Percentiles rank a stretch among this genome's conserved stretches.
These are phyloP conservation scores for Candida tropicalis DNA, from an alignment of 1,139 yeast genomes.

Conservation along the genomic window DNA sequence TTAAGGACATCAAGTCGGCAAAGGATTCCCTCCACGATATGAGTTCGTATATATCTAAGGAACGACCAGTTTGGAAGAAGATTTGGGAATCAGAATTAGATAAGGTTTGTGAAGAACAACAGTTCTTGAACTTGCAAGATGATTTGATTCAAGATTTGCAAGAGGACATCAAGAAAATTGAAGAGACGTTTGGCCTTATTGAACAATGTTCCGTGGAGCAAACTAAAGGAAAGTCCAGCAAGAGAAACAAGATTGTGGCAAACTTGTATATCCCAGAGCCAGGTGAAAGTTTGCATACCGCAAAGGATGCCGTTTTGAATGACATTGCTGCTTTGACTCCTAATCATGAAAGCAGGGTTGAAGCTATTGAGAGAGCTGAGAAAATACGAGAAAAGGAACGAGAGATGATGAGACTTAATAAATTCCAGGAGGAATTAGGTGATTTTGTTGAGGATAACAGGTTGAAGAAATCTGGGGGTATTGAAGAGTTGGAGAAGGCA, in stretches of 20 bases:
- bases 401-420: constrained; percentile 56
- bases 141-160: constrained; percentile 78
- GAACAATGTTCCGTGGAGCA: constrained; percentile 84
- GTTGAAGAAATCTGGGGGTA: constrained; percentile 83
- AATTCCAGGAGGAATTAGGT: constrained; percentile 85
- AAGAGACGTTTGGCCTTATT: constrained; percentile 79
- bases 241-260: constrained; percentile 42
- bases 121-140: constrained; percentile 86
- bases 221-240: constrained; percentile 39
- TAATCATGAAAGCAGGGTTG: constrained; percentile 79
- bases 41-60: constrained; percentile 64
- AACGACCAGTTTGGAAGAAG: constrained; percentile 84
- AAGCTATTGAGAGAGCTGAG: constrained; percentile 89
- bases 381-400: constrained; percentile 74
- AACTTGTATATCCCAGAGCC: constrained; percentile 61
- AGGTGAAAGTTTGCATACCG: constrained; percentile 60
- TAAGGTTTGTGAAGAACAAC: constrained; percentile 91
- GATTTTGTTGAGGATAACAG: constrained; percentile 78
- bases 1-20: constrained; percentile 66
- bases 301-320: constrained; percentile 76
- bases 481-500: constrained; percentile 77
- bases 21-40: constrained; percentile 52
- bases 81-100: constrained; percentile 93
- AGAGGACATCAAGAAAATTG: constrained; percentile 79
- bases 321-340: constrained; percentile 83